Evolutionary conservation across 164 flowering plant species (phyloP).

Genomic region (Piper betle): DNA sequence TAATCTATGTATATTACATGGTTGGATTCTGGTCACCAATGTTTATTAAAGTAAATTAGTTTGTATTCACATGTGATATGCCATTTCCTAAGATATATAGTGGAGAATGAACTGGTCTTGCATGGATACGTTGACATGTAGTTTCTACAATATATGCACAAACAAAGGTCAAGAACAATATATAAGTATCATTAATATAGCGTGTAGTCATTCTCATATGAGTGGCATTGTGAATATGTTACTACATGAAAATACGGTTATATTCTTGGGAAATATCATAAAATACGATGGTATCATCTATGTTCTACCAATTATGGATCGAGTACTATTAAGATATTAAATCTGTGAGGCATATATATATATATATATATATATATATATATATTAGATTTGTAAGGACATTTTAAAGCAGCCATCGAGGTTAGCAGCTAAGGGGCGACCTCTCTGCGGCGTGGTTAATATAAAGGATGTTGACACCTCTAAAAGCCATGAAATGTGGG

Average conservation of each 20-base stretch:
- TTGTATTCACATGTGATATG: neutral
- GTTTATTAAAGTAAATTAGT: neutral
- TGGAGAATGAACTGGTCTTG: neutral
- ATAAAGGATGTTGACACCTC: conserved; percentile 17
- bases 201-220: too few relatives aligned
- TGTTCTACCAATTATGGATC: too few relatives aligned
- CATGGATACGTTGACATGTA: too few relatives aligned
- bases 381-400: neutral
- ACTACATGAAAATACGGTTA: too few relatives aligned
- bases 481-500: conserved; percentile 17
- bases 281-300: too few relatives aligned
- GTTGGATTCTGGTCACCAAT: neutral
- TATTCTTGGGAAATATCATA: too few relatives aligned
- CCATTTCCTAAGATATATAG: neutral
- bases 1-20: neutral
- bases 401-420: neutral
- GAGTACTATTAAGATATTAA: neutral
- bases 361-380: neutral
- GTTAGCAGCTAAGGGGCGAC: neutral
- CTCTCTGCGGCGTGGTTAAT: conserved; percentile 2
- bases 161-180: too few relatives aligned
- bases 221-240: too few relatives aligned
- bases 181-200: too few relatives aligned
- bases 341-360: neutral
- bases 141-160: too few relatives aligned